phyloP scores from a whole-genome alignment of 2,329 filamentous ascomycete genomes.

The Arthrobotrys musiformis region DNA sequence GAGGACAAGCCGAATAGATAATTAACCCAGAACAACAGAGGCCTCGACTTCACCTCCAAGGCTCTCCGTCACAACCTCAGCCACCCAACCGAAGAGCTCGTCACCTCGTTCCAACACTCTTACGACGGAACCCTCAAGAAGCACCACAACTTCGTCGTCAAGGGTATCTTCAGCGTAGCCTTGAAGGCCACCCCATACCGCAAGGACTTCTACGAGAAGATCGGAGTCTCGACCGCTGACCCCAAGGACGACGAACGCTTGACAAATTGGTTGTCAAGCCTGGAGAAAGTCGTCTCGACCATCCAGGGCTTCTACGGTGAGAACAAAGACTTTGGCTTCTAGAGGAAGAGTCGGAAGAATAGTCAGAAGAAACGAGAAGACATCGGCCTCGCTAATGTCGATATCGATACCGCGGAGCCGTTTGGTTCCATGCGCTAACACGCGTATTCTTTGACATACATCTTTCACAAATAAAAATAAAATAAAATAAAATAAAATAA shows the following conservation, averaged over 20 bases:
- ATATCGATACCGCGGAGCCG: no score
- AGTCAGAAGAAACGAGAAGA: constrained; percentile 6
- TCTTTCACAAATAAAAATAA: not conserved
- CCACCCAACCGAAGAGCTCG: constrained; percentile 77
- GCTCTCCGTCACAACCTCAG: constrained; percentile 81
- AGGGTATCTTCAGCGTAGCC: constrained; percentile 90
- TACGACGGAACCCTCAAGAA: constrained; percentile 90
- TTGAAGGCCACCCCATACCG: constrained; percentile 94
- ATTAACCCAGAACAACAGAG: constrained; percentile 74
- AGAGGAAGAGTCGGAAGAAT: constrained; percentile 25
- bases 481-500: no score
- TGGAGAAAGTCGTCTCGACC: constrained; percentile 82
- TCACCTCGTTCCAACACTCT: constrained; percentile 84
- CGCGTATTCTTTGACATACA: not conserved
- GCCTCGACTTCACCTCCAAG: constrained; percentile 91
- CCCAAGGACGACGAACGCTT: constrained; percentile 67
- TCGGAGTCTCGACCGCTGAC: constrained; percentile 72
- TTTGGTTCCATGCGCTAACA: no score
- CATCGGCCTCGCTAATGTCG: not conserved
- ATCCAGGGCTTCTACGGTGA: constrained; percentile 72
- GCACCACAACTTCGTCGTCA: constrained; percentile 87
- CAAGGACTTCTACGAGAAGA: constrained; percentile 90
- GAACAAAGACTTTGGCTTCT: constrained; percentile 23
- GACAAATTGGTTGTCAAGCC: constrained; percentile 76
- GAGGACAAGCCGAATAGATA: no score